Conservation (phyloP, 1,284 basidiomycete genomes). For the Chalciporus sp. region DNA sequence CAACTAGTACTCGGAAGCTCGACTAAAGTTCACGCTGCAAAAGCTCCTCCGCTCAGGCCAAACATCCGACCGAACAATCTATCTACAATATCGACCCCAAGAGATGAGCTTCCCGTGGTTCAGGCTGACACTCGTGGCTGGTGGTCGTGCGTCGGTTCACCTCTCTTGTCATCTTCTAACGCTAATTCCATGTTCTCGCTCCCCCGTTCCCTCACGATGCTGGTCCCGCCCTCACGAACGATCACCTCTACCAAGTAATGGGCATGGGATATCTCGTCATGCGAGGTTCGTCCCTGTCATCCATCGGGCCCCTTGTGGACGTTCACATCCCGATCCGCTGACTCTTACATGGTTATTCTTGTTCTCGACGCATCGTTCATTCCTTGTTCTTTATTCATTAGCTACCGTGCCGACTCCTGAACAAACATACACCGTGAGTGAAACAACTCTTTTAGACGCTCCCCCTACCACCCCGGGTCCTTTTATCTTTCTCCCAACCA, state of each 20-base stretch:
- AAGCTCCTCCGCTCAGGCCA: not conserved
- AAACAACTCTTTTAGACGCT: not conserved
- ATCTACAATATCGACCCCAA: not conserved
- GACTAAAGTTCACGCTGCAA: constrained; percentile 17
- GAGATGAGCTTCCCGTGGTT: constrained; percentile 53
- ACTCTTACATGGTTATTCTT: constrained; percentile 9
- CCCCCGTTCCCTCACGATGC: not conserved
- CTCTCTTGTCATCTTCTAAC: not conserved
- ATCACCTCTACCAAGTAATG: constrained; percentile 46
- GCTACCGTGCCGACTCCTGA: constrained; percentile 58
- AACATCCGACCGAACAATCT: not conserved
- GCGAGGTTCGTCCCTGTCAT: constrained; percentile 51
- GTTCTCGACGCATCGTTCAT: not conserved
- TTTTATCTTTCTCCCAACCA: not conserved
- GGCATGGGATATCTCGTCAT: constrained; percentile 63
- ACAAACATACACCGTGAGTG: constrained; percentile 40
- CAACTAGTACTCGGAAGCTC: constrained; percentile 2
- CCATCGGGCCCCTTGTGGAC: not conserved
- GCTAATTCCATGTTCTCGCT: constrained; percentile 10
- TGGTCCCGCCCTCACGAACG: not conserved
- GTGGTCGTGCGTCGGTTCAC: constrained; percentile 46
- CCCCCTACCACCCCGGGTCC: not conserved
- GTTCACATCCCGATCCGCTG: constrained; percentile 4
- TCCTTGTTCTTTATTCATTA: constrained; percentile 30
- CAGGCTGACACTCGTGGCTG: constrained; percentile 46